Conservation (phyloP, 768 basidiomycete species). For the Trametes villosa region DNA sequence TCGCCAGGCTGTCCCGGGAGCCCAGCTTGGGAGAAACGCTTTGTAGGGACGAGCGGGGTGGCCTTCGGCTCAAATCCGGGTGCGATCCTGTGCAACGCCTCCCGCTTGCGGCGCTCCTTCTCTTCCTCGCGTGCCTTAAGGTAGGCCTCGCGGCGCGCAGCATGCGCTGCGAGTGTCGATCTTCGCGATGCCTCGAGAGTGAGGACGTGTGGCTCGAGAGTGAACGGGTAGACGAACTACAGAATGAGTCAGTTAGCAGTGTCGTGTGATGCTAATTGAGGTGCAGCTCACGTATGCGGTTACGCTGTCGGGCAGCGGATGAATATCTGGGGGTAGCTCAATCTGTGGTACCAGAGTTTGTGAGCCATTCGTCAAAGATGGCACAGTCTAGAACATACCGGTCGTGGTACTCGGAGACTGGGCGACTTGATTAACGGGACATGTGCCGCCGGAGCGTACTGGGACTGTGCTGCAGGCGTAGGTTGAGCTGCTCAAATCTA, state of each 20-base stretch:
- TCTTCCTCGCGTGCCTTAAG: conserved; percentile 77
- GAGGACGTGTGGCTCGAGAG: conserved; percentile 85
- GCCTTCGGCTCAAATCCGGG: conserved; percentile 81
- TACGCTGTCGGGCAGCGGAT: conserved; percentile 91
- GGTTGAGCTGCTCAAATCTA: background rate
- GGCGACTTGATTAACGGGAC: conserved; percentile 94
- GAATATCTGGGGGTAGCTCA: conserved; percentile 86
- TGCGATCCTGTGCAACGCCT: conserved; percentile 75
- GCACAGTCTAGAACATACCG: conserved; percentile 48
- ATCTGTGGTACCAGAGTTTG: conserved; percentile 52
- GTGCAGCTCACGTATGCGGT: conserved; percentile 73
- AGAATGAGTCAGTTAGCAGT: background rate
- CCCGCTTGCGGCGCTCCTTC: conserved; percentile 63
- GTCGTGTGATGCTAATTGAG: background rate
- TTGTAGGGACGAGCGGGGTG: conserved; percentile 60
- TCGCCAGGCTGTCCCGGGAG: conserved; percentile 18
- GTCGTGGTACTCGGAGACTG: conserved; percentile 81
- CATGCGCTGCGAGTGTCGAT: conserved; percentile 64
- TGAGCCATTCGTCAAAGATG: background rate
- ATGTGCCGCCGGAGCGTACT: conserved; percentile 74
- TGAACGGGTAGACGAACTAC: conserved; percentile 96
- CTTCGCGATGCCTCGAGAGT: conserved; percentile 75
- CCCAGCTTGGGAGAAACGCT: conserved; percentile 34
- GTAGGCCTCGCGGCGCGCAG: conserved; percentile 70
- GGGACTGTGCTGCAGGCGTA: conserved; percentile 37